These are phyloP conservation scores for Pisolithus tinctorius DNA, from an alignment of 768 basidiomycete genomes.

Conservation along the genomic window DNA sequence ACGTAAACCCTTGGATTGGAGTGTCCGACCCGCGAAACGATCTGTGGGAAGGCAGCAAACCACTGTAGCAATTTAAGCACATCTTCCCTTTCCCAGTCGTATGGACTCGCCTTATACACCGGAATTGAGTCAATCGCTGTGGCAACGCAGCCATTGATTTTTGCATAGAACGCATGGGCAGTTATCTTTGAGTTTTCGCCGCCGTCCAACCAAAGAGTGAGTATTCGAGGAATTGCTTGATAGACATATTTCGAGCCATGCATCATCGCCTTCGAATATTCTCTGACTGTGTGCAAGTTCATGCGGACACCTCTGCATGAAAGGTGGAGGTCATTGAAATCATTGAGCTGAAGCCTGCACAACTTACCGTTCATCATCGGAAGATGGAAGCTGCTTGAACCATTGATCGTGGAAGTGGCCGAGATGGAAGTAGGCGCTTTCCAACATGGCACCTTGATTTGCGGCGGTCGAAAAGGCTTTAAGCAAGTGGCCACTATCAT, in stretches of 20 bases:
- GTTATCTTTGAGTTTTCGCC: conserved; percentile 46
- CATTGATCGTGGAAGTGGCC: conserved; percentile 86
- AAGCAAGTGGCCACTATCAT: conserved; percentile 56
- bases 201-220: conserved; percentile 92
- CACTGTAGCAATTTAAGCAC: conserved; percentile 47
- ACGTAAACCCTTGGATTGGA: conserved; percentile 52
- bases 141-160: conserved; percentile 52
- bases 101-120: conserved; percentile 61
- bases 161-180: conserved; percentile 37
- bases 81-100: not conserved
- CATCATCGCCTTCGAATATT: conserved; percentile 64
- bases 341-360: not conserved
- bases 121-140: conserved; percentile 57
- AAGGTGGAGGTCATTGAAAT: not conserved
- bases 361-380: conserved; percentile 50
- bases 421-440: conserved; percentile 79
- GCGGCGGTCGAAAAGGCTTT: conserved; percentile 49
- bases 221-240: conserved; percentile 87
- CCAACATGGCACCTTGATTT: conserved; percentile 53
- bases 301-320: conserved; percentile 50
- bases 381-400: conserved; percentile 45
- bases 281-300: conserved; percentile 58
- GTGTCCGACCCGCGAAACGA: conserved; percentile 89
- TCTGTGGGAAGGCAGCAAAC: conserved; percentile 94
- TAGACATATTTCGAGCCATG: conserved; percentile 93